A percentile compares a stretch with the other conserved stretches of the same genome.
phyloP scores from a whole-genome alignment of 345 rosid species.

The Aethionema arabicum region DNA sequence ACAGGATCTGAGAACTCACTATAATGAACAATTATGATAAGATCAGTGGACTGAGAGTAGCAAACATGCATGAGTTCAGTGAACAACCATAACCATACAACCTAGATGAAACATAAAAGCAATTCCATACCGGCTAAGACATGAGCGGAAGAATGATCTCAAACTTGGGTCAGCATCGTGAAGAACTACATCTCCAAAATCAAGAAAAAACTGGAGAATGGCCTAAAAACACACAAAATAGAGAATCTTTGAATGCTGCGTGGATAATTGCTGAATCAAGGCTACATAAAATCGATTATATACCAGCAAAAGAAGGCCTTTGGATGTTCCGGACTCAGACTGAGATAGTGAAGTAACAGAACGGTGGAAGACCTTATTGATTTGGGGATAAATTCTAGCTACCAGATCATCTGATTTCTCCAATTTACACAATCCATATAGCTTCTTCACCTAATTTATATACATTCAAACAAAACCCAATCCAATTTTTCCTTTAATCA shows the following conservation, averaged over 20 bases:
- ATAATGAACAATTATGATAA: conserved; percentile 46
- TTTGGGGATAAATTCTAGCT: conserved; percentile 78
- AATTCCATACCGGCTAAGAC: conserved; percentile 82
- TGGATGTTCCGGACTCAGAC: conserved; percentile 48
- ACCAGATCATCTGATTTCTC: conserved; percentile 79
- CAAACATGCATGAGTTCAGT: neutral
- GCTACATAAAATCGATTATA: neutral
- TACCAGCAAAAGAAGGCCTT: conserved; percentile 85
- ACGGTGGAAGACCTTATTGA: conserved; percentile 90
- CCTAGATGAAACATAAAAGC: conserved; percentile 14
- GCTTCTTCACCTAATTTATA: conserved; percentile 59
- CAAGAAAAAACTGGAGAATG: conserved; percentile 84
- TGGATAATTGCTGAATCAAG: conserved; percentile 3
- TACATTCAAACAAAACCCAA: conserved; percentile 14
- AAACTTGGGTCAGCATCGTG: conserved; percentile 94
- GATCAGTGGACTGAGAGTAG: conserved; percentile 22
- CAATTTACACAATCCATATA: conserved; percentile 64
- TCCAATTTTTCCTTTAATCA: neutral
- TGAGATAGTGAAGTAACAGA: conserved; percentile 72
- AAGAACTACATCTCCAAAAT: conserved; percentile 79
- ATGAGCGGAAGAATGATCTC: conserved; percentile 66
- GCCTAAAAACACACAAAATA: conserved; percentile 45
- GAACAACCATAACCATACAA: conserved; percentile 5
- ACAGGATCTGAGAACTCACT: conserved; percentile 92
- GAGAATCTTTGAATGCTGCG: neutral